Percentiles rank a stretch among this genome's conserved stretches.
phyloP scores from a whole-genome alignment of 2,329 filamentous ascomycete genomes.

The Pseudogymnoascus sp. region DNA sequence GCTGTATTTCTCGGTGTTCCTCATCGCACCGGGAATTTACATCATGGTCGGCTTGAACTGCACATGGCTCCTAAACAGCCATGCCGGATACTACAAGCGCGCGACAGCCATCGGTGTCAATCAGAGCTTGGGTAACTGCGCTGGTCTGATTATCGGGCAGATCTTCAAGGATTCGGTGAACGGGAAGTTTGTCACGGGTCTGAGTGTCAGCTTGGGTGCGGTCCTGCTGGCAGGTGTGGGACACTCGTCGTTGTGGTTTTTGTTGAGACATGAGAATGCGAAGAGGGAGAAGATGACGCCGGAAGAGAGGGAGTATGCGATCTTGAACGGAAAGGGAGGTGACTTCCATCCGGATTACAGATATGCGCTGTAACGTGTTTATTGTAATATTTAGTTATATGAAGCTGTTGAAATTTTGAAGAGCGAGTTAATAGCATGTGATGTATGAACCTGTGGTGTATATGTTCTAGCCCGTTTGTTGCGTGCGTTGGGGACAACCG shows the following conservation, averaged over 20 bases:
- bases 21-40: constrained; percentile 38
- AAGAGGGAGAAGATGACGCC: constrained; percentile 18
- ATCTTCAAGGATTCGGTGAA: constrained; percentile 15
- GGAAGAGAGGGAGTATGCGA: constrained; percentile 21
- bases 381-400: background rate
- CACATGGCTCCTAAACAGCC: constrained; percentile 40
- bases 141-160: constrained; percentile 27
- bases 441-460: background rate
- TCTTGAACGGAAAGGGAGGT: constrained; percentile 19
- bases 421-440: background rate
- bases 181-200: constrained; percentile 22
- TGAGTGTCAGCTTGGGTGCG: constrained; percentile 21
- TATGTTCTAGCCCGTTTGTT: background rate
- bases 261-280: constrained; percentile 20
- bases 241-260: constrained; percentile 18
- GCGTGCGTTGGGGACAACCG: background rate
- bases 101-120: constrained; percentile 41
- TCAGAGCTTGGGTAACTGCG: constrained; percentile 39
- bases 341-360: constrained; percentile 24
- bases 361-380: constrained; percentile 18
- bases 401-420: background rate
- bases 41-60: constrained; percentile 39
- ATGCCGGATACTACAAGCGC: constrained; percentile 38
- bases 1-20: background rate
- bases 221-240: constrained; percentile 19